phyloP scores from a whole-genome alignment of 1,139 yeast genomes.

The Pichia sp. region DNA sequence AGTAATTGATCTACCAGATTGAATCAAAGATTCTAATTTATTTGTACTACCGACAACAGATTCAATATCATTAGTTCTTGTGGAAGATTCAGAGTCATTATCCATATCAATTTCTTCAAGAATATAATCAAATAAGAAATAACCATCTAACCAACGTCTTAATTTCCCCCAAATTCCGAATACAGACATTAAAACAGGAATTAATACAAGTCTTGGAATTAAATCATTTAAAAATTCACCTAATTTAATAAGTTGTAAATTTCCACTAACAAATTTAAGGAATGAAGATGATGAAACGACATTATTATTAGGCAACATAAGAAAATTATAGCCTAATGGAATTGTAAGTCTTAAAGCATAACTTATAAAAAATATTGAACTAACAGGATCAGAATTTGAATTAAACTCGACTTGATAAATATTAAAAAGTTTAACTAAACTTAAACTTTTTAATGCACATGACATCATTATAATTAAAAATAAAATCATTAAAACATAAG shows the following conservation, averaged over 20 bases:
- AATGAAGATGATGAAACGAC: slow-evolving; percentile 32
- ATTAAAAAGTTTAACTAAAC: slow-evolving; percentile 65
- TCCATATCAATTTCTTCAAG: slow-evolving; percentile 31
- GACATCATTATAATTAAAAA: slow-evolving; percentile 62
- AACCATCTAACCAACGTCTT: slow-evolving; percentile 40
- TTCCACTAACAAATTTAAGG: slow-evolving; percentile 62
- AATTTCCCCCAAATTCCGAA: slow-evolving; percentile 67
- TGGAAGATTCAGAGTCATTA: slow-evolving; percentile 1
- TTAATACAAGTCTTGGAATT: slow-evolving; percentile 63
- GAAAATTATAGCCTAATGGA: slow-evolving; percentile 74
- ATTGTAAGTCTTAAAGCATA: slow-evolving; percentile 78
- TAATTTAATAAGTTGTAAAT: slow-evolving; percentile 68
- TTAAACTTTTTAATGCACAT: slow-evolving; percentile 58
- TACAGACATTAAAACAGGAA: slow-evolving; percentile 57
- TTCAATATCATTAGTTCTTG: slow-evolving; percentile 7
- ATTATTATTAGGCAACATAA: slow-evolving; percentile 50
- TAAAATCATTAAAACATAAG: slow-evolving; percentile 35
- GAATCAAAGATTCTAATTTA: slow-evolving; percentile 19
- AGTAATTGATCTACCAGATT: slow-evolving; percentile 24
- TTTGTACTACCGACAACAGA: slow-evolving; percentile 7
- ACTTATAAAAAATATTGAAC: slow-evolving; percentile 71
- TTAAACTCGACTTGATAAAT: slow-evolving; percentile 66
- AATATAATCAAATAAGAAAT: slow-evolving; percentile 40
- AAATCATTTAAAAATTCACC: slow-evolving; percentile 69
- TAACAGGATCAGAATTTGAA: slow-evolving; percentile 63